phyloP scores from a whole-genome alignment of 495 filamentous ascomycete genomes.

The Pseudotulostoma volvatum region DNA sequence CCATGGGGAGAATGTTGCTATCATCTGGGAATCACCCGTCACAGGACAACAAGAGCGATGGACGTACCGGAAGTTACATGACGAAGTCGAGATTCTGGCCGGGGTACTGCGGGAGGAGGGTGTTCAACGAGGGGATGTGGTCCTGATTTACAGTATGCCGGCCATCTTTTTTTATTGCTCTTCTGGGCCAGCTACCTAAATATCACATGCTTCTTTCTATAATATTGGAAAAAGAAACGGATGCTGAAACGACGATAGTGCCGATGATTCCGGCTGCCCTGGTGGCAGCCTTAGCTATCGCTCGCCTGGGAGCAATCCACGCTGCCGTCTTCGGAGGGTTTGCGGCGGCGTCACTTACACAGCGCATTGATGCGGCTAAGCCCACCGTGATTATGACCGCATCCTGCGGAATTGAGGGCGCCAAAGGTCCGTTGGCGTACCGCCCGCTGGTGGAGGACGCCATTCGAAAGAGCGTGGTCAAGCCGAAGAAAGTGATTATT shows the following conservation, averaged over 20 bases:
- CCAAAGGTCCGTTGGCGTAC: conserved; percentile 58
- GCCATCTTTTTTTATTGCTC: background rate
- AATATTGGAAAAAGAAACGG: background rate
- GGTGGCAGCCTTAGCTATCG: conserved; percentile 67
- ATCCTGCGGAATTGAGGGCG: conserved; percentile 82
- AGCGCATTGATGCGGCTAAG: conserved; percentile 70
- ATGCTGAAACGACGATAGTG: conserved; percentile 36
- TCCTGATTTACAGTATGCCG: conserved; percentile 86
- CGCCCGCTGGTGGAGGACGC: conserved; percentile 56
- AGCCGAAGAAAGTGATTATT: conserved; percentile 50
- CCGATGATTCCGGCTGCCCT: conserved; percentile 88
- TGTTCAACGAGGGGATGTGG: conserved; percentile 71
- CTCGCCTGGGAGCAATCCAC: conserved; percentile 74
- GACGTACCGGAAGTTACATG: conserved; percentile 58
- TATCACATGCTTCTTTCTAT: no score
- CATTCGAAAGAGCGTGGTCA: conserved; percentile 38
- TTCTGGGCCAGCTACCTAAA: no score
- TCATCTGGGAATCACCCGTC: conserved; percentile 81
- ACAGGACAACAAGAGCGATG: conserved; percentile 53
- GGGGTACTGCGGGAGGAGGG: conserved; percentile 73
- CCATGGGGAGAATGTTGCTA: conserved; percentile 52
- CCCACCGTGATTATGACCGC: conserved; percentile 70
- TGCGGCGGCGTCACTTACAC: conserved; percentile 61
- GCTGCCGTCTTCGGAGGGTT: conserved; percentile 90
- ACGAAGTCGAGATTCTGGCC: conserved; percentile 73